Evolutionary conservation across 164 flowering plant species (phyloP), one percentile per base, ranked within the genome.

Genomic region (Chimonanthus salicifolius): DNA sequence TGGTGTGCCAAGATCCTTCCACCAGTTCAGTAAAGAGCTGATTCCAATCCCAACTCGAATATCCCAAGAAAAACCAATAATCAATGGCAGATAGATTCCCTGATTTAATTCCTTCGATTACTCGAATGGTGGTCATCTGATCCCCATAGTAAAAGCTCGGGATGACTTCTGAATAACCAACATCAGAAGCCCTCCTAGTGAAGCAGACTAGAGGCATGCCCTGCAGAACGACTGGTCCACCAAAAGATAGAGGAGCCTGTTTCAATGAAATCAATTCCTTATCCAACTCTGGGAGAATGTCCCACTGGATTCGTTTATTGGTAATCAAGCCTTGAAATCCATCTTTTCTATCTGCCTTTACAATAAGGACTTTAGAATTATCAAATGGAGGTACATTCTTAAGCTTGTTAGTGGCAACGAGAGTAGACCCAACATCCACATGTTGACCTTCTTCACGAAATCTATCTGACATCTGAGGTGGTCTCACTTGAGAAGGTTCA

Each of bases 61-160:
- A 89, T 7, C 98, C 98, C 79, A 91, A 75, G 82, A 94, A 92
- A 82, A 94, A 92, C 97, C 98, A 94, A 71, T 79, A 89, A 60
- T 86, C 86, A 44, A 71, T 3, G 7, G 83, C 69, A 73, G 88
- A 80, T 50, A 49, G 74, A 68, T 87, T 87, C 48, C 90, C 88
- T 7, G 78, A 74, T 74, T 78, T 87, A 43, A 90, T 50, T 43
- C 71, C 84, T 72, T 85, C 79, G 45, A 92, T 78, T 75, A 77
- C 79, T 69, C 67, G 20, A 67, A 73, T 7, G 2, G 94, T 87
- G 0, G 85, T 88, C 21, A 65, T 43, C 63, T 91, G 92, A 72
- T 88, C 91, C 18, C 93, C 87, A 74, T 88, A 90, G 81, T 84
- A 85, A 11, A 88, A 72, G 64, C 85, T 82, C 48, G 94, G 89